phyloP scores from a whole-genome alignment of 305 asterid species.

The Fraxinus angustifolia region DNA sequence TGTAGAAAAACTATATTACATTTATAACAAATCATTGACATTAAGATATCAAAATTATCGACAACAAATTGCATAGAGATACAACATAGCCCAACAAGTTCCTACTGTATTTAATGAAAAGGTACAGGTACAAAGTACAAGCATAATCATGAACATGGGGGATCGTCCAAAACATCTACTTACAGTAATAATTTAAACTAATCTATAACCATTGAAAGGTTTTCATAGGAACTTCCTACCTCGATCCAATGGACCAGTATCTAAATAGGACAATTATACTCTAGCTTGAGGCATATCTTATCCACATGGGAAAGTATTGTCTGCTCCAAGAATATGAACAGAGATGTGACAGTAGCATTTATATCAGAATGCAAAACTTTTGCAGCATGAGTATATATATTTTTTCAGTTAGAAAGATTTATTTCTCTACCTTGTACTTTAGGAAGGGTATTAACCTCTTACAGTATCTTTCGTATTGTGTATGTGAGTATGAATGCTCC shows the following conservation, averaged over 20 bases:
- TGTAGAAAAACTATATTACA: background rate
- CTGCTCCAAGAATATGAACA: background rate
- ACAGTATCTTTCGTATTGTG: background rate
- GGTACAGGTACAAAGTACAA: background rate
- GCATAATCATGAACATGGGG: background rate
- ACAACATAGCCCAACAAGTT: background rate
- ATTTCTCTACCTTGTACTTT: background rate
- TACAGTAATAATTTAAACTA: background rate
- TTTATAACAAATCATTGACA: conserved; percentile 2
- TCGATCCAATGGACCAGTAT: background rate
- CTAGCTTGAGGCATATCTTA: background rate
- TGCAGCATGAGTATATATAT: background rate
- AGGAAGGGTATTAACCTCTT: background rate
- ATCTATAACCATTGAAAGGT: background rate
- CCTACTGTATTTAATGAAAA: background rate
- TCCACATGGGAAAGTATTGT: background rate
- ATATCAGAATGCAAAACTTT: background rate
- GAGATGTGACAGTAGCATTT: background rate
- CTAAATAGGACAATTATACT: background rate
- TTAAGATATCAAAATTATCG: background rate
- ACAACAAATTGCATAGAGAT: background rate
- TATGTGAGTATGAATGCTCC: background rate
- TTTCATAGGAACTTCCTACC: background rate
- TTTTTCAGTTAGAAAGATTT: background rate
- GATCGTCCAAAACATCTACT: background rate